A percentile compares a stretch with the other conserved stretches of the same genome.
Conservation (phyloP, 306 rosid species). For the Prunus salicina region DNA sequence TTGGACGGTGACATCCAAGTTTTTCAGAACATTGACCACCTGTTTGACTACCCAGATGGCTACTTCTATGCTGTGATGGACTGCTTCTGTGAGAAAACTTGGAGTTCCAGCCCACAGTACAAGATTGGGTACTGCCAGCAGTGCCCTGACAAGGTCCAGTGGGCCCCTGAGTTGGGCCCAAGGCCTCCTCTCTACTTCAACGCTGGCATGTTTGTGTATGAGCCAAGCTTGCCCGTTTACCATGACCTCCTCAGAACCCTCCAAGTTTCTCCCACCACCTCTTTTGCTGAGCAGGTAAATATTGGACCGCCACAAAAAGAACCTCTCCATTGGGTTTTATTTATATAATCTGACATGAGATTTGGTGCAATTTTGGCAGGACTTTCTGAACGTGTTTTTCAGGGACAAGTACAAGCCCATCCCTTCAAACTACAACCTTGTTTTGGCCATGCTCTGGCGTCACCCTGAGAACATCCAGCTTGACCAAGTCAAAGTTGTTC, state of each 20-base stretch:
- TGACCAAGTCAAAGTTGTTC: slow-evolving; percentile 64
- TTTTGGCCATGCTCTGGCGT: slow-evolving; percentile 80
- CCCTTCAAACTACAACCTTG: slow-evolving; percentile 61
- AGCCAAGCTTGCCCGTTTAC: slow-evolving; percentile 51
- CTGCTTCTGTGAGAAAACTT: slow-evolving; percentile 71
- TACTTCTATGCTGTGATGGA: slow-evolving; percentile 75
- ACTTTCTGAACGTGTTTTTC: slow-evolving; percentile 66
- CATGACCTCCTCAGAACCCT: slow-evolving; percentile 44
- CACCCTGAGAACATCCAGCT: slow-evolving; percentile 71
- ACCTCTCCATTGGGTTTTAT: neutral
- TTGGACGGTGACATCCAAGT: slow-evolving; percentile 82
- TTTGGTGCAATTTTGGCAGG: slow-evolving; percentile 26
- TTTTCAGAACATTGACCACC: slow-evolving; percentile 58
- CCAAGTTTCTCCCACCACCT: slow-evolving; percentile 46
- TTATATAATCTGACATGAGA: neutral
- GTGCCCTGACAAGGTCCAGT: slow-evolving; percentile 57
- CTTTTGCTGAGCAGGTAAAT: slow-evolving; percentile 78
- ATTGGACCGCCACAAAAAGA: neutral
- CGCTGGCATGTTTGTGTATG: slow-evolving; percentile 74
- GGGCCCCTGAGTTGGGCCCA: slow-evolving; percentile 57
- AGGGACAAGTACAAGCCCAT: slow-evolving; percentile 57
- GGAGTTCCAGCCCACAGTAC: slow-evolving; percentile 65
- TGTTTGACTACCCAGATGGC: slow-evolving; percentile 52
- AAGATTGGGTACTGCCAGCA: slow-evolving; percentile 74
- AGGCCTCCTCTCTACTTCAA: slow-evolving; percentile 80